Percentiles rank a stretch among this genome's conserved stretches.
Conservation (phyloP, 257 asterid genomes). For the Nicotiana noctiflora region DNA sequence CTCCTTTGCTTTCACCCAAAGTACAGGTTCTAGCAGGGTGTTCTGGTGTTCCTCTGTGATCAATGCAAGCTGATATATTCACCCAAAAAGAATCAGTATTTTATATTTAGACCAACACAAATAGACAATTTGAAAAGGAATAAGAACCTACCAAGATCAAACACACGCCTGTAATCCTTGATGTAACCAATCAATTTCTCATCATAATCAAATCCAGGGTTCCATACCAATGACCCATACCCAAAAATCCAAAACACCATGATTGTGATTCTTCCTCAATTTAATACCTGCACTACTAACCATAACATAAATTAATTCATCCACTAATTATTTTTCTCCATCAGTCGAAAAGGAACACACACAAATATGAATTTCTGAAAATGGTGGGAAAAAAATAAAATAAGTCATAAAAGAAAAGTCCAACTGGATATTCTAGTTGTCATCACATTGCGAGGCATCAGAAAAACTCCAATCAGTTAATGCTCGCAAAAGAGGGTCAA, state of each 20-base stretch:
- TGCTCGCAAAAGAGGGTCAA: not conserved
- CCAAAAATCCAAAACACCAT: constrained; percentile 94
- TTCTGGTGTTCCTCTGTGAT: constrained; percentile 94
- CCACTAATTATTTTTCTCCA: not conserved
- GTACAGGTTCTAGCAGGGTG: constrained; percentile 97
- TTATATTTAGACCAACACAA: no score
- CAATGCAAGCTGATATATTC: constrained; percentile 63
- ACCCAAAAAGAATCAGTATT: no score
- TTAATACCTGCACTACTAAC: not conserved
- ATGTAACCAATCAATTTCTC: constrained; percentile 75
- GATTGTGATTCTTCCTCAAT: constrained; percentile 13
- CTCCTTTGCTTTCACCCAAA: constrained; percentile 57
- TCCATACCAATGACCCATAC: constrained; percentile 92
- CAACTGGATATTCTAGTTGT: not conserved
- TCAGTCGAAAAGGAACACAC: not conserved
- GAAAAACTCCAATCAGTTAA: not conserved
- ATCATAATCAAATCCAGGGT: constrained; percentile 85
- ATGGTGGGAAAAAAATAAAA: not conserved
- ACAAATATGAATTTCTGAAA: not conserved
- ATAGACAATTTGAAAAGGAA: no score
- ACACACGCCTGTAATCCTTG: constrained; percentile 76
- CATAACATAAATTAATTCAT: not conserved
- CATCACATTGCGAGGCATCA: not conserved
- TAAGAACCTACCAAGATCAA: constrained; percentile 56
- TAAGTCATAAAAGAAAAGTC: not conserved